Evolutionary conservation across 768 basidiomycete genomes (phyloP).

Genomic region (Lepiota brunneoincarnata): DNA sequence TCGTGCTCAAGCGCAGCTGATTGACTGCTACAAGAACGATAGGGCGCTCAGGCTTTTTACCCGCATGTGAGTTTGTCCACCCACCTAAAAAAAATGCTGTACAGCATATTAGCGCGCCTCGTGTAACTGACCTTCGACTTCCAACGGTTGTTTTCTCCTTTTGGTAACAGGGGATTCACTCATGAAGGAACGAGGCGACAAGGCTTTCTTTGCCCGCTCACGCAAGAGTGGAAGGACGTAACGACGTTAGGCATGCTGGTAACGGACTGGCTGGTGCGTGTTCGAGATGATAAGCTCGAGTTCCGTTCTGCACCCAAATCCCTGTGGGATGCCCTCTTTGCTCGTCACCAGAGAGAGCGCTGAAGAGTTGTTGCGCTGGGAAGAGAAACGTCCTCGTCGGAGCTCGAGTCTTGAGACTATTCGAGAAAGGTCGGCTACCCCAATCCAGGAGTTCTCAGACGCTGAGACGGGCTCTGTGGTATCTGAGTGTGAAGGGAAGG

Average conservation of each 20-base stretch:
- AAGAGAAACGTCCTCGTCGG: slow-evolving; percentile 31
- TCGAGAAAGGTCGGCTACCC: background rate
- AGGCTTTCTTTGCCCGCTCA: slow-evolving; percentile 44
- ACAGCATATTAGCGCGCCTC: slow-evolving; percentile 7
- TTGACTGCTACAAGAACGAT: slow-evolving; percentile 42
- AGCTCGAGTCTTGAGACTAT: slow-evolving; percentile 15
- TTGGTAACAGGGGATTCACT: slow-evolving; percentile 45
- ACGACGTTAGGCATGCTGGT: slow-evolving; percentile 60
- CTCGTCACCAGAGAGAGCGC: slow-evolving; percentile 54
- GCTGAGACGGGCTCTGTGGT: background rate
- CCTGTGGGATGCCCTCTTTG: slow-evolving; percentile 63
- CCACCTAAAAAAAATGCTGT: slow-evolving; percentile 1
- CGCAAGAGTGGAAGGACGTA: slow-evolving; percentile 53
- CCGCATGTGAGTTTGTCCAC: slow-evolving; percentile 22
- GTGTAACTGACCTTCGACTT: background rate
- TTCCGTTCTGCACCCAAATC: slow-evolving; percentile 33
- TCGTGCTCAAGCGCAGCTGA: slow-evolving; percentile 51
- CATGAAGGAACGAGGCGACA: slow-evolving; percentile 65
- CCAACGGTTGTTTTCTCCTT: slow-evolving; percentile 2
- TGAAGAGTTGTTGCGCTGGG: slow-evolving; percentile 55
- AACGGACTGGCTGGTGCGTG: slow-evolving; percentile 52
- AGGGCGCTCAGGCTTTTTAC: slow-evolving; percentile 47
- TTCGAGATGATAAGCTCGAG: slow-evolving; percentile 15
- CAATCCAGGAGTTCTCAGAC: background rate
- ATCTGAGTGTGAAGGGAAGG: background rate